These are phyloP conservation scores for Cardamine chenopodiifolia DNA, from an alignment of 345 rosid genomes.

Conservation along the genomic window DNA sequence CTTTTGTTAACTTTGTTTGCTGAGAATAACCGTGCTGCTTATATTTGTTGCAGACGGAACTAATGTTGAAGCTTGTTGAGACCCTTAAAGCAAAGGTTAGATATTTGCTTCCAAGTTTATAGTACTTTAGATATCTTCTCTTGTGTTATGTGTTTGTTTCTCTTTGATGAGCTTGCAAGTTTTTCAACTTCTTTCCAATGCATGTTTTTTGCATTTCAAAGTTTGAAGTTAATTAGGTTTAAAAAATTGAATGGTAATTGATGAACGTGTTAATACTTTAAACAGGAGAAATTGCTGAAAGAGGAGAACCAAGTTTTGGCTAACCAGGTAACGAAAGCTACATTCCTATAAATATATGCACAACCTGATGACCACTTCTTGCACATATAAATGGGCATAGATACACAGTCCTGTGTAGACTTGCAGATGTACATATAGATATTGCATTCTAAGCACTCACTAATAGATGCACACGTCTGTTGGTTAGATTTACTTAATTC, in stretches of 20 bases:
- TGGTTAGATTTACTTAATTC: neutral
- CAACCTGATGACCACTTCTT: neutral
- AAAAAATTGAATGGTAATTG: constrained; percentile 17
- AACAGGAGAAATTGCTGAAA: constrained; percentile 37
- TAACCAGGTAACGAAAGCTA: constrained; percentile 31
- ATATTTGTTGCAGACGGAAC: constrained; percentile 35
- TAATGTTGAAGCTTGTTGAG: constrained; percentile 39
- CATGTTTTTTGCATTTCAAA: neutral
- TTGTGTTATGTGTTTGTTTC: neutral
- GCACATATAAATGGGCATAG: neutral
- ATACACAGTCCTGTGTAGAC: neutral
- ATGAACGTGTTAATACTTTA: constrained; percentile 7
- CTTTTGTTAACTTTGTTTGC: neutral
- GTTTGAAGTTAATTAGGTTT: neutral
- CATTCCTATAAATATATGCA: neutral
- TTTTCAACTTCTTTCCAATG: constrained; percentile 6
- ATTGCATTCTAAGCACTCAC: neutral
- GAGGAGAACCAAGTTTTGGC: constrained; percentile 37
- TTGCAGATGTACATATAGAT: neutral
- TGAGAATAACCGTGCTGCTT: neutral
- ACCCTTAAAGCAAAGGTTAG: constrained; percentile 43
- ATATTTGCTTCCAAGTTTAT: neutral
- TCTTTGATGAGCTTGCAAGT: neutral
- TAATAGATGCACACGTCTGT: too few relatives aligned
- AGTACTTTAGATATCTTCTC: neutral